These are phyloP conservation scores for Conidiobolus incongruus DNA, from an alignment of 371 early-diverging fungal species.

Conservation along the genomic window DNA sequence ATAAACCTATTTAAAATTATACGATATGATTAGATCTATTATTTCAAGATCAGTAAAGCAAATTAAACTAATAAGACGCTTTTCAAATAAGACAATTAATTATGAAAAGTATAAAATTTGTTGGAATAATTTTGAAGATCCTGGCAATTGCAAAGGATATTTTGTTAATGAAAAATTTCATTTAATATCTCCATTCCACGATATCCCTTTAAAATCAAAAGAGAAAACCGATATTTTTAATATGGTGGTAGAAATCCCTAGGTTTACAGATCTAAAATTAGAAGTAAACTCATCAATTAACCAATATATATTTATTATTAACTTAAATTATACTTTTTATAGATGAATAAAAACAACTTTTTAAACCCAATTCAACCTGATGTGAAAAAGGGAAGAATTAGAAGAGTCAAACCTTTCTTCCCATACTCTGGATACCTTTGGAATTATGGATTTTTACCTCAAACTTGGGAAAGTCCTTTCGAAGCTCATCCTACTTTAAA, in stretches of 20 bases:
- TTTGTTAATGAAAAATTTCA: no score
- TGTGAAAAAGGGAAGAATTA: conserved; percentile 92
- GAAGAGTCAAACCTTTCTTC: conserved; percentile 97
- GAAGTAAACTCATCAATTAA: no score
- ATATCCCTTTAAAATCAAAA: conserved; percentile 88
- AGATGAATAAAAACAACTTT: conserved; percentile 73
- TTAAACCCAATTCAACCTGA: conserved; percentile 99
- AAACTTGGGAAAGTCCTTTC: conserved; percentile 98
- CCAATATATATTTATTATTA: conserved; percentile 8
- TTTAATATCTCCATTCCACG: conserved; percentile 99
- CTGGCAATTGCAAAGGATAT: no score
- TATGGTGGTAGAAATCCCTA: conserved; percentile 97
- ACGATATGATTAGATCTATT: no score
- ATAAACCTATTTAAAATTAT: no score
- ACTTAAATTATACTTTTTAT: background rate
- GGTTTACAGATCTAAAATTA: conserved; percentile 98
- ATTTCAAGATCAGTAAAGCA: no score
- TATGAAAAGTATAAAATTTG: no score
- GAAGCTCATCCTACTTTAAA: conserved; percentile 62
- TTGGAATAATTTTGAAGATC: no score
- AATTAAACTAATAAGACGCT: no score
- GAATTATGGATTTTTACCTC: conserved; percentile 99
- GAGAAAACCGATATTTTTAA: conserved; percentile 64
- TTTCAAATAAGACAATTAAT: no score
- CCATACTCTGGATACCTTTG: conserved; percentile 99